Base-by-base conservation (phyloP, 208 protist genomes). In the Kentomonas sorsogonicus region DNA sequence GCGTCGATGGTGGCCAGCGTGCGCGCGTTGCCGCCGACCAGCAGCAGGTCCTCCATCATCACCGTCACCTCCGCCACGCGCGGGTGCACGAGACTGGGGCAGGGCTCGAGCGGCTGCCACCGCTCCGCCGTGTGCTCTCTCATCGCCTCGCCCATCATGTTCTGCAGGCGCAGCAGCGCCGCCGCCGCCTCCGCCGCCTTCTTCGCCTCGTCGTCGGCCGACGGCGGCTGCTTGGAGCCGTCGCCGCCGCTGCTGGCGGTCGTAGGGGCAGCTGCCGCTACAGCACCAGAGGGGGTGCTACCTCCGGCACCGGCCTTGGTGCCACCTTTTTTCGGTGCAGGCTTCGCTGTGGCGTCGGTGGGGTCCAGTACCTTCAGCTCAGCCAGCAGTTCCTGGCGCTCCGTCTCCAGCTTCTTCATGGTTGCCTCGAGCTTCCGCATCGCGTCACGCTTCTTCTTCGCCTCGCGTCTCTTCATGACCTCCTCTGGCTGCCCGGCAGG, bases 11-110 rank as follows among this genome's bases (percentile, higher is more conserved):
- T 77, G 3, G 80, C 79, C 58, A 86, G 63, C 26, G 74, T 76
- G 22, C 84, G 84, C 26, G 84, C 84, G 63, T 83, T 91, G 44
- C 78, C 79, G 20, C 84, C 84, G 22, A 91, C 80, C 41, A 91
- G 48, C 10, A 73, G 65, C 84, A 86, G 86, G 45, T 79, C 64
- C 53, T 82, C 78, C 73, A 91, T 89, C 67, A 91, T 55, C 34
- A 86, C 44, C 10, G 70, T 69, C 39, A 78, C 65, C 70, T 91
- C 84, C 0, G 77, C 84, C 26, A 91, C 79, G 30, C 77, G 84
- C 25, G 81, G 77, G 62, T 91, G 84, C 22, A 91, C 70, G 18
- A 75, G 60, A 36, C 33, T 53, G 43, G 56, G 59, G 44, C 48
- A 62, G 7, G 7, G 16, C 36, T 40, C 9, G 7, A 16, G 20